These are phyloP conservation scores for Rhodotorula sp. DNA, from an alignment of 1,284 basidiomycete species.

Conservation along the genomic window DNA sequence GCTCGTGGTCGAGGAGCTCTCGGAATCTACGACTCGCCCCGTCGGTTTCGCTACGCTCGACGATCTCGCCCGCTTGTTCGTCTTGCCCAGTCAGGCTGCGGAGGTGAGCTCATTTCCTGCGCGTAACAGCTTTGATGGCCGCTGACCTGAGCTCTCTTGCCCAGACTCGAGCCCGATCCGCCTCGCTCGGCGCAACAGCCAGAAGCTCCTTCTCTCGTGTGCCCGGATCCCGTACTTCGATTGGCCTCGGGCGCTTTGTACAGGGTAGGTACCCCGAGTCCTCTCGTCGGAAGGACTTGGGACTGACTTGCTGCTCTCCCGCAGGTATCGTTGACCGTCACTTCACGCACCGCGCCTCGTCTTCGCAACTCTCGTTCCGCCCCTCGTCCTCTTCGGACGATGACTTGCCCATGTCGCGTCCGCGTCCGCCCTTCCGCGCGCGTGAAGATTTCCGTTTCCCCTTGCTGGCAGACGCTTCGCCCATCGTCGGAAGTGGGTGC, in stretches of 20 bases:
- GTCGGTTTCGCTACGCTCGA: slow-evolving; percentile 15
- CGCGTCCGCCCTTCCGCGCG: neutral
- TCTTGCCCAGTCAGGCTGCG: neutral
- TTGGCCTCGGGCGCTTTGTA: slow-evolving; percentile 16
- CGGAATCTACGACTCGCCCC: neutral
- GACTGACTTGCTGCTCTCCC: neutral
- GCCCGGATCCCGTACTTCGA: neutral
- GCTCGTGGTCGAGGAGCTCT: neutral
- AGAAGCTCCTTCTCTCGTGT: neutral
- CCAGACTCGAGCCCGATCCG: neutral
- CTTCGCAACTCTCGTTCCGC: slow-evolving; percentile 22
- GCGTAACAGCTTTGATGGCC: no score
- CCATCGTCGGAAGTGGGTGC: neutral
- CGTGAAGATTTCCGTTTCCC: neutral
- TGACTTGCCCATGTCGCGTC: neutral
- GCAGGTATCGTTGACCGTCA: slow-evolving; percentile 22
- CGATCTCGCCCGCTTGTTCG: slow-evolving; percentile 2
- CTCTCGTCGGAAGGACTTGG: rapidly evolving
- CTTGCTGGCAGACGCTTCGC: neutral
- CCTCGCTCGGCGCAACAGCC: neutral
- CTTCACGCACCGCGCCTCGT: slow-evolving; percentile 21
- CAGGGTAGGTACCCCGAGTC: neutral
- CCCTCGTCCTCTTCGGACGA: slow-evolving; percentile 6
- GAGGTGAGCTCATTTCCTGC: neutral
- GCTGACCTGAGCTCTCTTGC: rapidly evolving